Evolutionary conservation across 1,284 basidiomycete genomes (phyloP), one percentile per base, ranked within the genome.

Genomic region (Irpex sp.): DNA sequence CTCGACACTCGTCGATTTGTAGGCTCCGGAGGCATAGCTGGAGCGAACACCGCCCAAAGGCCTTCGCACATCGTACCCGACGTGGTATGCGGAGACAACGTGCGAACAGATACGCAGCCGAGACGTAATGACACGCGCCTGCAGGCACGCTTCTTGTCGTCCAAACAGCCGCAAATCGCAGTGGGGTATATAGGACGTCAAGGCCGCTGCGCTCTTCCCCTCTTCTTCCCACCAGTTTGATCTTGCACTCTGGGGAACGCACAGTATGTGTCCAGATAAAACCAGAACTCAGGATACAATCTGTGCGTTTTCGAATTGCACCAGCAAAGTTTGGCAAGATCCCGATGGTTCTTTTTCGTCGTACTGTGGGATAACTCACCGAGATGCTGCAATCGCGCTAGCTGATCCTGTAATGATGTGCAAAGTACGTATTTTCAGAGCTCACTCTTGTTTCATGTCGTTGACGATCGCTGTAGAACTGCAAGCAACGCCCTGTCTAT

Each of bases 331-430:
- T 35, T 71, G 68, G 67, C 50, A 58, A 47, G 70, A 69, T 51
- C 68, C 70, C 8, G 68, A 70, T 19, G 69, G 69, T 15, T 69
- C 68, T 13, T 70, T 60, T 56, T 71, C 70, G 9, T 61, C 60
- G n/a, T 71, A 61, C 56, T 71, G 70, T 46, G 63, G 68, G 5
- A 69, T 55, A 49, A 61, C 61, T 4, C 70, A 70, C 49, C 57
- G 66, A 35, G 58, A 67, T 9, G 68, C 67, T 55, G 59, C 56
- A 47, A 61, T 9, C 51, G 31, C 31, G 31, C 5, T 49, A 17
- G 57, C 62, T 11, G 53, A 19, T 8, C 37, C 35, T 11, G 46
- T 13, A 4, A 46, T 21, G 33, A 58, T 63, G 15, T 70, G 68
- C 62, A 65, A 70, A 67, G 70, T 67, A 36, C 17, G 64, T 61